These are phyloP conservation scores for Bacidia gigantensis DNA, from an alignment of 495 filamentous ascomycete genomes.

Conservation along the genomic window DNA sequence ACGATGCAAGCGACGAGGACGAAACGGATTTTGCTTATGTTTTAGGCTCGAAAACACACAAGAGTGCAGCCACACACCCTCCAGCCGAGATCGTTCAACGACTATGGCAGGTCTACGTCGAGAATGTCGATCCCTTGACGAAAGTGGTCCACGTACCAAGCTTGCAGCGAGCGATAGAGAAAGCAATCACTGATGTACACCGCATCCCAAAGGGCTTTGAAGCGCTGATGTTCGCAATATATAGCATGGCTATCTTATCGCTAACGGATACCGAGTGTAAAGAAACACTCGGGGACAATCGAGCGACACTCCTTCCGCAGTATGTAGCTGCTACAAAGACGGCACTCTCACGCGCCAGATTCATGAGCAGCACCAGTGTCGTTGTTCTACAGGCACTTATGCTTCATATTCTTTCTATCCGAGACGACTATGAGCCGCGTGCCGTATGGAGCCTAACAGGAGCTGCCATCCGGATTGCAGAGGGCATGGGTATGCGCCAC, in stretches of 20 bases:
- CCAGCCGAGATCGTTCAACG: background rate
- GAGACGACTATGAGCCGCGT: slow-evolving; percentile 23
- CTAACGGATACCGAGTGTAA: slow-evolving; percentile 13
- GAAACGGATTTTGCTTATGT: too few relatives aligned
- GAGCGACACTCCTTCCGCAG: slow-evolving; percentile 13
- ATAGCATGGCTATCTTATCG: slow-evolving; percentile 9
- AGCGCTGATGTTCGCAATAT: slow-evolving; percentile 15
- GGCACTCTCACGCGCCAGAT: slow-evolving; percentile 24
- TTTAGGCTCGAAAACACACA: too few relatives aligned
- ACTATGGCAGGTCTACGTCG: slow-evolving; percentile 17
- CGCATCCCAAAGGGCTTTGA: slow-evolving; percentile 7
- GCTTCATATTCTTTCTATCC: slow-evolving; percentile 23
- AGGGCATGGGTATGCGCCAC: slow-evolving; percentile 35
- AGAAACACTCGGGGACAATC: slow-evolving; percentile 6
- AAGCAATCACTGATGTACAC: background rate
- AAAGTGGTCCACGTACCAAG: slow-evolving; percentile 18
- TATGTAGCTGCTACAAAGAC: slow-evolving; percentile 17
- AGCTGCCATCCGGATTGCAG: slow-evolving; percentile 33
- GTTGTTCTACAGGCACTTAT: slow-evolving; percentile 24
- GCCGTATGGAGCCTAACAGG: slow-evolving; percentile 30
- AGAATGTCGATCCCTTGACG: slow-evolving; percentile 18
- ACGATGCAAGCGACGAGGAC: too few relatives aligned
- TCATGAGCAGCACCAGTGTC: slow-evolving; percentile 22
- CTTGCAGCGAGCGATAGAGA: background rate
- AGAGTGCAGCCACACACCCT: too few relatives aligned